A percentile compares a stretch with the other conserved stretches of the same genome.
Conservation (phyloP, 495 filamentous ascomycete genomes). For the Aspergillus mulundensis region DNA sequence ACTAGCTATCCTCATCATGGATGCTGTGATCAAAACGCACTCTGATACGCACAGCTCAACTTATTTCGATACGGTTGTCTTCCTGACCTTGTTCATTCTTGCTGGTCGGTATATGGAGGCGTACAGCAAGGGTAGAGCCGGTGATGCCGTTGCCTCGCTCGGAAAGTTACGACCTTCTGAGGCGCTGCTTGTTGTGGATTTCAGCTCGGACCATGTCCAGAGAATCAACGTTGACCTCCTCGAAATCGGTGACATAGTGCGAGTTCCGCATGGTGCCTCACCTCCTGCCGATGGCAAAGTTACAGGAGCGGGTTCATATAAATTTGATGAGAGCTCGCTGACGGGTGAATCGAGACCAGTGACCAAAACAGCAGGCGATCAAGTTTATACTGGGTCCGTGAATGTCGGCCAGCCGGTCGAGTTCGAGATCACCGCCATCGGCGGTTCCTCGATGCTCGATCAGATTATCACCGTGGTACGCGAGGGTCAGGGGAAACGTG, state of each 20-base stretch:
- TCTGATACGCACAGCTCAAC: conserved; percentile 51
- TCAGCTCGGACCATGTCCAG: conserved; percentile 21
- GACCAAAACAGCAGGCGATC: conserved; percentile 64
- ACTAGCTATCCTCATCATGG: conserved; percentile 70
- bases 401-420: conserved; percentile 72
- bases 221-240: conserved; percentile 66
- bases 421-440: conserved; percentile 63
- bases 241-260: conserved; percentile 77
- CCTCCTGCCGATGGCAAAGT: conserved; percentile 81
- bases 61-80: conserved; percentile 94
- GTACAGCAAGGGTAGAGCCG: conserved; percentile 88
- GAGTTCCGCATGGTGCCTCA: conserved; percentile 72
- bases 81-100: conserved; percentile 88
- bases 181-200: conserved; percentile 59
- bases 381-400: conserved; percentile 80
- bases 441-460: conserved; percentile 85
- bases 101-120: conserved; percentile 78
- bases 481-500: conserved; percentile 83
- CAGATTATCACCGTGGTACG: conserved; percentile 86
- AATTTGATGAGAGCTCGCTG: conserved; percentile 85
- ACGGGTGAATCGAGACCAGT: conserved; percentile 84
- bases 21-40: conserved; percentile 44
- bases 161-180: conserved; percentile 75
- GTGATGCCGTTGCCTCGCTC: conserved; percentile 79
- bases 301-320: conserved; percentile 53